phyloP scores from a whole-genome alignment of 176 grass and related monocot species.

The Lolium multiflorum region DNA sequence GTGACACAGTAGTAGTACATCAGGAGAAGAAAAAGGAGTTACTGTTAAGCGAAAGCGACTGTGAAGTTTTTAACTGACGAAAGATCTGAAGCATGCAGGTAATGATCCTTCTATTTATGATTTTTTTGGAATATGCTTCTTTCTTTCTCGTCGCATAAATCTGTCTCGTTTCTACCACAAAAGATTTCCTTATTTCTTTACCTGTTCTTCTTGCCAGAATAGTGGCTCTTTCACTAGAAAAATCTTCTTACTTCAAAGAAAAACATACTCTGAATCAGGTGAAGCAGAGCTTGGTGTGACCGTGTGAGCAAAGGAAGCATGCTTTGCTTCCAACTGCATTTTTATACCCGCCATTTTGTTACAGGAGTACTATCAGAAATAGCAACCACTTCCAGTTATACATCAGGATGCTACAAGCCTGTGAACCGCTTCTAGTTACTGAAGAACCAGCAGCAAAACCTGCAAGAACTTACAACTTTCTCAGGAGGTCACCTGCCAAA shows the following conservation, averaged over 20 bases:
- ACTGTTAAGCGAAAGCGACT: constrained; percentile 5
- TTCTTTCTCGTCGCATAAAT: not conserved
- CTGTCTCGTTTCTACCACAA: not conserved
- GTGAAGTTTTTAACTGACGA: not conserved
- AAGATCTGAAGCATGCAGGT: not conserved
- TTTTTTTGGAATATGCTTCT: not conserved
- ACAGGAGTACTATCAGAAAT: not conserved
- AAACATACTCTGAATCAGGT: not conserved
- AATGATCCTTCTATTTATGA: not conserved
- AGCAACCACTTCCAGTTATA: not conserved
- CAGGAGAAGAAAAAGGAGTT: not conserved
- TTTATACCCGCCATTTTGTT: not conserved
- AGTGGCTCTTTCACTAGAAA: not conserved
- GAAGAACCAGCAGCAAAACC: not conserved
- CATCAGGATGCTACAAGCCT: not conserved
- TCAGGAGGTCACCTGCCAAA: not conserved
- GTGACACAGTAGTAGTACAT: not conserved
- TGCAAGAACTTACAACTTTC: not conserved
- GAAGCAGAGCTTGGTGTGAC: not conserved
- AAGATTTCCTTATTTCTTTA: not conserved
- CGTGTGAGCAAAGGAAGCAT: not conserved
- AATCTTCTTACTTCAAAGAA: too few species aligned
- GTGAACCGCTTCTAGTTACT: not conserved
- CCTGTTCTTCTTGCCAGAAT: not conserved
- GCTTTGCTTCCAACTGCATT: not conserved